phyloP scores from a whole-genome alignment of 805 yeast genomes.

The Metschnikowia matae region DNA sequence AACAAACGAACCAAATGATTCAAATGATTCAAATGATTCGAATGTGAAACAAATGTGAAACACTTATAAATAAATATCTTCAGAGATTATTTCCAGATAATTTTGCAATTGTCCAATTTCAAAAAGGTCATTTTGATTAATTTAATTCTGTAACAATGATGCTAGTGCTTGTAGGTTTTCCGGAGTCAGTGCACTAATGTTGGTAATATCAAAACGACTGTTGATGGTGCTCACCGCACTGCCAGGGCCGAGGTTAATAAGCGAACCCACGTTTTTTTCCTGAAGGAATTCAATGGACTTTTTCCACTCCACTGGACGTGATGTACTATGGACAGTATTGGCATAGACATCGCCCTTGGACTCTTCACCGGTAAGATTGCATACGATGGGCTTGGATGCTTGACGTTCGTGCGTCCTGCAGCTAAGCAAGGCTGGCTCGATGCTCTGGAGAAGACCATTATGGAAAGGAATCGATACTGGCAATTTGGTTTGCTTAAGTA shows the following conservation, averaged over 20 bases:
- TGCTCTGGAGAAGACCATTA: conserved; percentile 33
- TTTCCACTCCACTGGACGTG: conserved; percentile 44
- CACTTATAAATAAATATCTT: too few species aligned
- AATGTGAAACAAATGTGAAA: neutral
- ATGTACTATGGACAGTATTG: conserved; percentile 37
- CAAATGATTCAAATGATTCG: neutral
- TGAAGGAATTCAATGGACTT: conserved; percentile 27
- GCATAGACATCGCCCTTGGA: conserved; percentile 22
- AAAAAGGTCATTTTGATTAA: too few species aligned
- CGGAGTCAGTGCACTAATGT: neutral
- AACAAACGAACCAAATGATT: neutral
- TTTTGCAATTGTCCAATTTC: neutral
- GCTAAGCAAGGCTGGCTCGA: conserved; percentile 29
- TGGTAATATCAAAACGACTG: conserved; percentile 13
- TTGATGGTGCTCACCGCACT: conserved; percentile 25
- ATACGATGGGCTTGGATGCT: conserved; percentile 29
- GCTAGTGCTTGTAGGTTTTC: conserved; percentile 11
- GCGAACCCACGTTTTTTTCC: conserved; percentile 13
- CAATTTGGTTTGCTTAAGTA: conserved; percentile 27
- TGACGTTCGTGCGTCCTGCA: conserved; percentile 13
- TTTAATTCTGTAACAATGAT: neutral
- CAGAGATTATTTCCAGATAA: too few species aligned
- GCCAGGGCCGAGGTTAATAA: conserved; percentile 40
- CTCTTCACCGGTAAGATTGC: conserved; percentile 33
- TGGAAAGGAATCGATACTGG: conserved; percentile 54